Percentiles rank a stretch among this genome's conserved stretches.
phyloP scores from a whole-genome alignment of 179 eudicot species.

The Heliamphora pulchella region DNA sequence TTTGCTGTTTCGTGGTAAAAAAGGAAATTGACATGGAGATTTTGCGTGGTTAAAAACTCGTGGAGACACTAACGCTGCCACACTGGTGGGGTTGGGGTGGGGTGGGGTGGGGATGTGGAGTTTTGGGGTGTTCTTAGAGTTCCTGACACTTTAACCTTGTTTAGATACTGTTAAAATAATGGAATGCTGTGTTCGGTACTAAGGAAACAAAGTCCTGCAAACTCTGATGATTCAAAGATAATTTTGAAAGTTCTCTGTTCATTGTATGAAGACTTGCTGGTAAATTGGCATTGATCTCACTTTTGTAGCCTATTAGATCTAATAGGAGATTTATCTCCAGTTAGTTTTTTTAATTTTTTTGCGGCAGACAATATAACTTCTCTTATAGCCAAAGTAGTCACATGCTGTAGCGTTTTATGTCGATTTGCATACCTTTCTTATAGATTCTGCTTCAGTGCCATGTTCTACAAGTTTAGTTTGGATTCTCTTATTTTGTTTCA shows the following conservation, averaged over 20 bases:
- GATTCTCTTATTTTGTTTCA: not conserved
- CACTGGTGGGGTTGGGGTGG: not conserved
- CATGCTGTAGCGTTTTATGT: not conserved
- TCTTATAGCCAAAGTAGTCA: not conserved
- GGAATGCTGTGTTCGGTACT: not conserved
- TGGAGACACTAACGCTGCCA: not conserved
- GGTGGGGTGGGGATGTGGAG: not conserved
- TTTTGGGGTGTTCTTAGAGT: not conserved
- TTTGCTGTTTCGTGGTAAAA: not conserved
- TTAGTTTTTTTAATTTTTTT: not conserved
- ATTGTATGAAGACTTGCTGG: not conserved
- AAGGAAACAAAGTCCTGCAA: not conserved
- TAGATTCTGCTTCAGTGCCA: not conserved
- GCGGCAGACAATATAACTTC: conserved; percentile 5
- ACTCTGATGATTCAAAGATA: not conserved
- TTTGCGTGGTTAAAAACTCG: conserved; percentile 3
- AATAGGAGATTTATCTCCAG: not conserved
- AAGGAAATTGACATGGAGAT: not conserved
- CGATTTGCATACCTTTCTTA: not conserved
- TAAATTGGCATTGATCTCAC: not conserved
- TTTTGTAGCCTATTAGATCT: not conserved
- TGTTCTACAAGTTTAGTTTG: not conserved
- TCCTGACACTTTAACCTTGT: not conserved
- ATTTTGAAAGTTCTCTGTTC: not conserved
- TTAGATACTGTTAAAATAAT: not conserved